phyloP scores from a whole-genome alignment of 163 green algal species.

The Prototheca wickerhamii region DNA sequence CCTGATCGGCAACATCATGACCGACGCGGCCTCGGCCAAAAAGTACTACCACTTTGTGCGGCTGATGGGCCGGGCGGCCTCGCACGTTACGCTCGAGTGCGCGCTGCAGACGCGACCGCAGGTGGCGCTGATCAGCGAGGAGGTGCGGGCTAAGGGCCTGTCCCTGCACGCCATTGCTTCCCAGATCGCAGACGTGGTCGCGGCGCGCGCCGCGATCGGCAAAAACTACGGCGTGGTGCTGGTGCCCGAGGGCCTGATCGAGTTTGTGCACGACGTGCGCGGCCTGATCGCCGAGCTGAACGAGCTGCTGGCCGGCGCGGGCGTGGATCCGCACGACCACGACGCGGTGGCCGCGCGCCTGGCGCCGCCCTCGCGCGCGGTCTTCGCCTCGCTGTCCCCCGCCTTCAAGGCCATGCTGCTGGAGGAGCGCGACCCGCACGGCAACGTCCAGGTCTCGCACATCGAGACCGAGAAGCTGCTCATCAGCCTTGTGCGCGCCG shows the following conservation, averaged over 20 bases:
- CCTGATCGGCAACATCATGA: constrained; percentile 56
- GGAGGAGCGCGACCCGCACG: constrained; percentile 57
- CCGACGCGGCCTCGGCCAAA: constrained; percentile 31
- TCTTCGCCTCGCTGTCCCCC: constrained; percentile 40
- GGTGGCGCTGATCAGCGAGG: constrained; percentile 38
- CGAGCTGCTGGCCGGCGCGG: constrained; percentile 37
- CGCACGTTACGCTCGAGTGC: constrained; percentile 59
- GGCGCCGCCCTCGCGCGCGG: constrained; percentile 14
- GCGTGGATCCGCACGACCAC: constrained; percentile 8
- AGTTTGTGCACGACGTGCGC: constrained; percentile 31
- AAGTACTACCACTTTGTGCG: constrained; percentile 71
- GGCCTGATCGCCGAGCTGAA: constrained; percentile 23
- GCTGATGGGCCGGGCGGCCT: constrained; percentile 56
- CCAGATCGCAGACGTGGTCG: constrained; percentile 48
- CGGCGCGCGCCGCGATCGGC: constrained; percentile 26
- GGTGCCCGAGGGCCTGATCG: constrained; percentile 59
- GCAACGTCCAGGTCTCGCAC: constrained; percentile 54
- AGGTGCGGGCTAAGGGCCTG: constrained; percentile 30
- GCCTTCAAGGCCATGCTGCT: constrained; percentile 46
- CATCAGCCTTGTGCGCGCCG: constrained; percentile 36
- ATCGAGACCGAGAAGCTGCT: constrained; percentile 59
- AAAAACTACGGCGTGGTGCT: constrained; percentile 55
- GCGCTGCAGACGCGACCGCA: constrained; percentile 61
- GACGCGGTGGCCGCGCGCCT: constrained; percentile 15
- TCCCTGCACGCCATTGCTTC: constrained; percentile 38